Evolutionary conservation across 2,329 filamentous ascomycete genomes (phyloP).

Genomic region (Penicillium palitans): DNA sequence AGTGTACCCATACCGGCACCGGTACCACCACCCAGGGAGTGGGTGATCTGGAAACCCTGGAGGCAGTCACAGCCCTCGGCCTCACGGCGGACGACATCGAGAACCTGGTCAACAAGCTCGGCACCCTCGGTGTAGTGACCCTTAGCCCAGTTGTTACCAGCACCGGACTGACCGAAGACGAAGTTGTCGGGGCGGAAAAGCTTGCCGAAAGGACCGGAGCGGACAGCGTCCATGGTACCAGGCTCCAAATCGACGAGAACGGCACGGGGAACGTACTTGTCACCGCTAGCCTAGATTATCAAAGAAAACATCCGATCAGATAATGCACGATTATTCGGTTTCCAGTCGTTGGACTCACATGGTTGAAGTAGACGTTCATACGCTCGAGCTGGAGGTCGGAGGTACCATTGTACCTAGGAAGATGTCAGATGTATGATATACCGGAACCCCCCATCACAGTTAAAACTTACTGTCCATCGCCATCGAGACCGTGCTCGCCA

Average conservation of each 20-base stretch:
- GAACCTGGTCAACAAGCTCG: slow-evolving; percentile 95
- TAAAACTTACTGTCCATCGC: slow-evolving; percentile 46
- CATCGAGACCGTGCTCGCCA: slow-evolving; percentile 94
- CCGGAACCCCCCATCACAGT: background rate
- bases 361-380: slow-evolving; percentile 99
- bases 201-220: slow-evolving; percentile 95
- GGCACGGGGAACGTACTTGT: slow-evolving; percentile 99
- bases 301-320: slow-evolving; percentile 7
- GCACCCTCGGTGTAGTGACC: slow-evolving; percentile 99
- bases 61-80: slow-evolving; percentile 99
- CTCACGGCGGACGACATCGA: slow-evolving; percentile 98
- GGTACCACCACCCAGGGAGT: slow-evolving; percentile 99
- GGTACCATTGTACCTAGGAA: slow-evolving; percentile 84
- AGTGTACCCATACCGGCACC: slow-evolving; percentile 99
- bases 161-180: slow-evolving; percentile 98
- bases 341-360: slow-evolving; percentile 54
- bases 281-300: slow-evolving; percentile 72
- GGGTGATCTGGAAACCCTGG: slow-evolving; percentile 99
- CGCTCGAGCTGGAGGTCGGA: slow-evolving; percentile 99
- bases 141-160: slow-evolving; percentile 99
- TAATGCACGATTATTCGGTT: background rate
- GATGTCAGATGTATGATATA: slow-evolving; percentile 27
- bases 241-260: slow-evolving; percentile 99
- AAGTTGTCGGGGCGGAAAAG: slow-evolving; percentile 99
- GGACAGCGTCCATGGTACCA: slow-evolving; percentile 99